These are phyloP conservation scores for Vigna reflexopilosa DNA, from an alignment of 306 rosid species.

Conservation along the genomic window DNA sequence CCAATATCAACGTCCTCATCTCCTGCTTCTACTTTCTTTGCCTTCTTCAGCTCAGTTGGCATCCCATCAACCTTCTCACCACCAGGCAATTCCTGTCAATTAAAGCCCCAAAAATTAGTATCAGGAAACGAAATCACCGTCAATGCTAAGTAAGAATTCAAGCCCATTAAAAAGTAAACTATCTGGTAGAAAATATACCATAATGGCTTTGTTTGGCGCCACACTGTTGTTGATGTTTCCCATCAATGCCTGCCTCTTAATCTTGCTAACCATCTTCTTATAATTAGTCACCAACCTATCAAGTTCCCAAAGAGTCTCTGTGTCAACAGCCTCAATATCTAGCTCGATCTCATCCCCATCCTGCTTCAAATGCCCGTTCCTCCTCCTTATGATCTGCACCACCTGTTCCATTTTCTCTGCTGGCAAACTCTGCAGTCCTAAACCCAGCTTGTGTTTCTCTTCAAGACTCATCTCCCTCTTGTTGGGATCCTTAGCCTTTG, in stretches of 20 bases:
- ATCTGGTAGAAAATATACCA: constrained; percentile 54
- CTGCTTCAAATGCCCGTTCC: constrained; percentile 92
- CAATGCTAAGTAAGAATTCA: not conserved
- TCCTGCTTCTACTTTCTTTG: constrained; percentile 77
- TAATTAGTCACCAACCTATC: constrained; percentile 91
- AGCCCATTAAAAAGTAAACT: not conserved
- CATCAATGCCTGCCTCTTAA: constrained; percentile 84
- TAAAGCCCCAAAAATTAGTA: constrained; percentile 15
- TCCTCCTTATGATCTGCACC: constrained; percentile 84
- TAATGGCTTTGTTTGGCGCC: constrained; percentile 52
- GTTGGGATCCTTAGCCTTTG: constrained; percentile 89
- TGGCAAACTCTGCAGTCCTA: constrained; percentile 91
- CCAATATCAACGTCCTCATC: constrained; percentile 98
- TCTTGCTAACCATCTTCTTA: constrained; percentile 93
- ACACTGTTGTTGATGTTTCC: constrained; percentile 45
- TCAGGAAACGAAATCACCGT: not conserved
- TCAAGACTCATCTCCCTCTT: constrained; percentile 94
- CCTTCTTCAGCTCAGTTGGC: constrained; percentile 62
- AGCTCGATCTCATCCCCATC: constrained; percentile 99
- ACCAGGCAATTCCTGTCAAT: constrained; percentile 52
- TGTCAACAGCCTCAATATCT: constrained; percentile 92
- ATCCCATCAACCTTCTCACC: constrained; percentile 56
- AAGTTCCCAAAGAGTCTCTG: constrained; percentile 97
- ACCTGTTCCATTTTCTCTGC: constrained; percentile 97
- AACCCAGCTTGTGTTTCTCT: constrained; percentile 88